Percentiles rank a stretch among this genome's conserved stretches.
Evolutionary conservation across 257 asterid species (phyloP).

Genomic region (Ehretia macrophylla): DNA sequence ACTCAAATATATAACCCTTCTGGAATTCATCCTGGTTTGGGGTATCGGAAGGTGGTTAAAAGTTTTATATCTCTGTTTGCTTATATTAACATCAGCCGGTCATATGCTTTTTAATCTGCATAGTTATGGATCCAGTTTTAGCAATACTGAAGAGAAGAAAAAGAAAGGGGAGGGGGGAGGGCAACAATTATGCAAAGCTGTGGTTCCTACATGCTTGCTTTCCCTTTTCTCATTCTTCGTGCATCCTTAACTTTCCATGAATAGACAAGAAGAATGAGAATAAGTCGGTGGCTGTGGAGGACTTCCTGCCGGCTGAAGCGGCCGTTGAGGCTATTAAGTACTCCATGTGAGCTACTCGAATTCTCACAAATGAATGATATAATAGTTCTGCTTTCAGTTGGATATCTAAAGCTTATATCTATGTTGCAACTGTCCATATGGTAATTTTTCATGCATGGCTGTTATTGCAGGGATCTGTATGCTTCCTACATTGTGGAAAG

Average conservation of each 20-base stretch:
- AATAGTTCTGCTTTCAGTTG: neutral
- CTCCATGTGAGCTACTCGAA: slow-evolving; percentile 55
- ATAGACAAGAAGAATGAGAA: slow-evolving; percentile 87
- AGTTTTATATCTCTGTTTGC: too few species aligned
- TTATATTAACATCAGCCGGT: too few species aligned
- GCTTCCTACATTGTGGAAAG: slow-evolving; percentile 78
- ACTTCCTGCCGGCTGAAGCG: slow-evolving; percentile 68
- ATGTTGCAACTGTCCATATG: too few species aligned
- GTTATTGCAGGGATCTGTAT: slow-evolving; percentile 64
- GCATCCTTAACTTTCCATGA: slow-evolving; percentile 32
- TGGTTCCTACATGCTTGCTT: too few species aligned
- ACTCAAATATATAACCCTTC: too few species aligned
- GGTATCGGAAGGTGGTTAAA: too few species aligned
- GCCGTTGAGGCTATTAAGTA: slow-evolving; percentile 66
- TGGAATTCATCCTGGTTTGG: too few species aligned
- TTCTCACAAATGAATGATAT: neutral
- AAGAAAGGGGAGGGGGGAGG: too few species aligned
- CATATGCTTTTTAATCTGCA: too few species aligned
- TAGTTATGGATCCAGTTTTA: too few species aligned
- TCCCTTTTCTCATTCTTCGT: neutral
- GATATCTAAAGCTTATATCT: neutral
- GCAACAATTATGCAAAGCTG: too few species aligned
- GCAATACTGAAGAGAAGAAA: too few species aligned
- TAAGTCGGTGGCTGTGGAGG: slow-evolving; percentile 79
- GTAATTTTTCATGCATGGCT: slow-evolving; percentile 2